Conservation (phyloP, 169 alveolate genomes). For the Plasmodium fragile region DNA sequence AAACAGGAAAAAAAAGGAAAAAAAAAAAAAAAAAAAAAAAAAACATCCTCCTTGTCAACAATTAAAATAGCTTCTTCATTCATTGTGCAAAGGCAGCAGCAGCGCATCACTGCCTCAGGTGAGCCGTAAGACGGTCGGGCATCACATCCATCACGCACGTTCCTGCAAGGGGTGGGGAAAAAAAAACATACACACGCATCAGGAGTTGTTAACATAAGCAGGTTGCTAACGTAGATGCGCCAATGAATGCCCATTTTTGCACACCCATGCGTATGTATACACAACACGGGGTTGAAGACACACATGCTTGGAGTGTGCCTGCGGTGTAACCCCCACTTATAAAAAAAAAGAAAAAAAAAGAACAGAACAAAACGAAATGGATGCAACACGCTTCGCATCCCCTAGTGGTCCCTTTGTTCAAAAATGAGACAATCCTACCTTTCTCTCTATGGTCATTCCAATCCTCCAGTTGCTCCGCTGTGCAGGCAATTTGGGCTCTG, state of each 20-base stretch:
- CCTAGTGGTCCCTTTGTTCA: background rate
- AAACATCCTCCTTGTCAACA: background rate
- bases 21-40: background rate
- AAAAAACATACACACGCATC: background rate
- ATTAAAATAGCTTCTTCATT: background rate
- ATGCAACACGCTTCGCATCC: background rate
- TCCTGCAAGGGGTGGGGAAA: slow-evolving; percentile 1
- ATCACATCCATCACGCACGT: slow-evolving; percentile 59
- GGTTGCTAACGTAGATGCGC: no score
- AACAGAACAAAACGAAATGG: background rate
- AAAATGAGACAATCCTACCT: slow-evolving; percentile 4
- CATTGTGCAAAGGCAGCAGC: background rate
- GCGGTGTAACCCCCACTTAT: background rate
- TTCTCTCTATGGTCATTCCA: slow-evolving; percentile 68
- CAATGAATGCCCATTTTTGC: background rate
- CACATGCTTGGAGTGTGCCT: background rate
- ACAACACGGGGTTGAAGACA: background rate
- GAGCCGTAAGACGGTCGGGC: slow-evolving; percentile 60
- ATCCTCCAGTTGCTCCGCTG: slow-evolving; percentile 81
- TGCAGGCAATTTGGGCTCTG: slow-evolving; percentile 86
- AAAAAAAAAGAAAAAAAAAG: background rate
- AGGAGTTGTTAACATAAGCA: background rate
- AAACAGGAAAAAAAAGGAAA: background rate
- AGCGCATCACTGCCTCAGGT: slow-evolving; percentile 50
- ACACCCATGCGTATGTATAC: background rate